A percentile compares a stretch with the other conserved stretches of the same genome.
These are phyloP conservation scores for Achlya hypogyna DNA, from an alignment of 352 stramenopile genomes.

Conservation along the genomic window DNA sequence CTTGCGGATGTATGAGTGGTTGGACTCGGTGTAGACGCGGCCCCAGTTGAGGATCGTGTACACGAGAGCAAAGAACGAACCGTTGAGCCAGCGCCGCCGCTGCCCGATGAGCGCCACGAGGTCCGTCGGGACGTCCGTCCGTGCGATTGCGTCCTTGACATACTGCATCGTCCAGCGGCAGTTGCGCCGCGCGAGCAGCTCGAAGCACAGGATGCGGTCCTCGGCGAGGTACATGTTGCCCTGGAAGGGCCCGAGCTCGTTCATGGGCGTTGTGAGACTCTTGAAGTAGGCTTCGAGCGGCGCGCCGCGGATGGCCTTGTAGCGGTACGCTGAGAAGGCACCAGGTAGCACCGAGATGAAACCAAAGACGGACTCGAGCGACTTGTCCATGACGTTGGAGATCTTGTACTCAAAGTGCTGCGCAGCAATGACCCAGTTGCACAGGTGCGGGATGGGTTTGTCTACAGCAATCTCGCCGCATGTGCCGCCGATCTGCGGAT, in stretches of 20 bases:
- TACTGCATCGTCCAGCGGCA: conserved; percentile 30
- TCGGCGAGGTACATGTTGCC: conserved; percentile 38
- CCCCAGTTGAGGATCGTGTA: conserved; percentile 28
- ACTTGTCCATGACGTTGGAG: conserved; percentile 32
- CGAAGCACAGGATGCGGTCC: conserved; percentile 32
- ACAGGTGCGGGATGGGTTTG: conserved; percentile 18
- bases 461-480: conserved; percentile 31
- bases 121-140: conserved; percentile 30
- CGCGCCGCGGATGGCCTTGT: conserved; percentile 25
- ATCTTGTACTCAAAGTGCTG: conserved; percentile 37
- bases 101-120: conserved; percentile 29
- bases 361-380: conserved; percentile 29
- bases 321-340: conserved; percentile 32
- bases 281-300: conserved; percentile 33
- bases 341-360: conserved; percentile 32
- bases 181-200: conserved; percentile 27
- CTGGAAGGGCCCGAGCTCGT: conserved; percentile 27
- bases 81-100: conserved; percentile 33
- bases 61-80: conserved; percentile 30
- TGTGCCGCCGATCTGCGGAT: conserved; percentile 28
- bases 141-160: conserved; percentile 28
- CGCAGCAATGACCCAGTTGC: conserved; percentile 23
- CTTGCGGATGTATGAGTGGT: conserved; percentile 26
- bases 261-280: conserved; percentile 24
- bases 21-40: conserved; percentile 27